Evolutionary conservation across 805 yeast genomes (phyloP).

Genomic region (Hanseniaspora taiwanica): DNA sequence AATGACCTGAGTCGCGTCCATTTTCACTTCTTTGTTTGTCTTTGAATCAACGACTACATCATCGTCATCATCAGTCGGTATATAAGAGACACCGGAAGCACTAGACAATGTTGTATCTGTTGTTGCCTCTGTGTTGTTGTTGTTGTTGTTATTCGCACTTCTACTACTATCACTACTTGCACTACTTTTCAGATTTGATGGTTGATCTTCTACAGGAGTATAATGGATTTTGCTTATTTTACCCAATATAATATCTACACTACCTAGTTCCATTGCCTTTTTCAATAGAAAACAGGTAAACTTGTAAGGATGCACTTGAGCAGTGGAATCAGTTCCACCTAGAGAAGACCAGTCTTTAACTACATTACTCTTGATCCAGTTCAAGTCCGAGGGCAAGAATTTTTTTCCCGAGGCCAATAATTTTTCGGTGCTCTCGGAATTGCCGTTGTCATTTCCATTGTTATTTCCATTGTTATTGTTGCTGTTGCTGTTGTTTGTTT

Average conservation of each 20-base stretch:
- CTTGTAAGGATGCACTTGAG: slow-evolving; percentile 92
- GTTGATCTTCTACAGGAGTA: slow-evolving; percentile 45
- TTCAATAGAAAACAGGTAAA: slow-evolving; percentile 75
- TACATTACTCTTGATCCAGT: slow-evolving; percentile 59
- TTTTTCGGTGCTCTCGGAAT: slow-evolving; percentile 1
- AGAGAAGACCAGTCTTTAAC: slow-evolving; percentile 64
- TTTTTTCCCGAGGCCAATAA: slow-evolving; percentile 1
- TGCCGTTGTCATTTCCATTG: not conserved
- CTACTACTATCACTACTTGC: too few relatives aligned
- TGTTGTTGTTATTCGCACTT: not conserved
- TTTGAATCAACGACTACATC: slow-evolving; percentile 18
- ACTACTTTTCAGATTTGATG: too few relatives aligned
- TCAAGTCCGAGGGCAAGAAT: slow-evolving; percentile 46
- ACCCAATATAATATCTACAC: slow-evolving; percentile 76
- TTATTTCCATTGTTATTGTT: not conserved
- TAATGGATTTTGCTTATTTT: slow-evolving; percentile 59
- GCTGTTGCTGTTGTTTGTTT: too few relatives aligned
- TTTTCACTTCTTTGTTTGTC: slow-evolving; percentile 28
- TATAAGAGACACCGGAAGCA: slow-evolving; percentile 2
- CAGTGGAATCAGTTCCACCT: slow-evolving; percentile 81
- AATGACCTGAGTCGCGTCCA: slow-evolving; percentile 65
- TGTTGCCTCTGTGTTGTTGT: not conserved
- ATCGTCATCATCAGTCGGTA: slow-evolving; percentile 27
- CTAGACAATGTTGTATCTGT: slow-evolving; percentile 5
- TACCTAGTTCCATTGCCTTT: slow-evolving; percentile 70